phyloP scores from a whole-genome alignment of 352 stramenopile species.

The Phytophthora foliorum region DNA sequence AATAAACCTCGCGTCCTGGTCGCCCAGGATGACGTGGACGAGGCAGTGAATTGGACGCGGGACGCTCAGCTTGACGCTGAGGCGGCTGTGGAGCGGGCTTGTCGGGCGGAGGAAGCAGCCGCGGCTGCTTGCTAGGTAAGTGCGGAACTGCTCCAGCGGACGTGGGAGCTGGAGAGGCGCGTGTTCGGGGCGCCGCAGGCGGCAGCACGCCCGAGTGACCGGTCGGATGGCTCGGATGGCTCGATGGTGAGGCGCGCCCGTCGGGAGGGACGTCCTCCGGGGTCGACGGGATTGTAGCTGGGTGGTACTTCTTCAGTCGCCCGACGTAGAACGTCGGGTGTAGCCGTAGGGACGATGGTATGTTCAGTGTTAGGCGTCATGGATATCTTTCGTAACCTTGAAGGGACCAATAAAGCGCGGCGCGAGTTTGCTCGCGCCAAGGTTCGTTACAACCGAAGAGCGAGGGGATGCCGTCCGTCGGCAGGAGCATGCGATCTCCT shows the following conservation, averaged over 20 bases:
- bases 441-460: neutral
- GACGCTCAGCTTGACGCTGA: constrained; percentile 3
- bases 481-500: neutral
- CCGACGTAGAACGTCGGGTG: constrained; percentile 50
- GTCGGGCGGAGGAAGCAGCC: neutral
- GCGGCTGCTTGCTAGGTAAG: neutral
- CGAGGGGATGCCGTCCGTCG: neutral
- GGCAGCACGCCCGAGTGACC: neutral
- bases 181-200: neutral
- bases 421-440: constrained; percentile 2
- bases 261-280: neutral
- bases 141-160: neutral
- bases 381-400: too few relatives aligned
- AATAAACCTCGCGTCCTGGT: neutral
- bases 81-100: neutral
- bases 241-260: neutral
- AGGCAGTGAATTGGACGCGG: neutral
- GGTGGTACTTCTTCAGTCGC: constrained; percentile 28
- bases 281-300: neutral
- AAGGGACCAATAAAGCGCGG: constrained; percentile 2
- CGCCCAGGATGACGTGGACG: neutral
- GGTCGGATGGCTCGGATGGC: neutral
- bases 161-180: neutral
- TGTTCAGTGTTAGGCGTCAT: too few relatives aligned
- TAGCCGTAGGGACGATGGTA: too few relatives aligned